Evolutionary conservation across 1,284 basidiomycete species (phyloP).

Genomic region (Pseudozyma tsukubaensis): DNA sequence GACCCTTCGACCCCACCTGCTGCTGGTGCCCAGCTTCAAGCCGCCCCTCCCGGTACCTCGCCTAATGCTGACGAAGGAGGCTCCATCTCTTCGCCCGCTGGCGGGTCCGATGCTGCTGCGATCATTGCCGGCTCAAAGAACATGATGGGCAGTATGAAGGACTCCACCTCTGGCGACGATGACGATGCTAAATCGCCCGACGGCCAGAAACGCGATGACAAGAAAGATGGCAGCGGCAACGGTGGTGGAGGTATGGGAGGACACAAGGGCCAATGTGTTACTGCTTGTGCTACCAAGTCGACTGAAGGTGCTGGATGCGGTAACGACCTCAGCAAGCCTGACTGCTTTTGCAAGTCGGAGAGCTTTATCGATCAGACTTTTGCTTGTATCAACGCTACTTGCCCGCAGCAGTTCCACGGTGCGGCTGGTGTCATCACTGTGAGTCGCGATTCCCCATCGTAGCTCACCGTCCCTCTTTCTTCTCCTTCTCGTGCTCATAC

Average conservation of each 20-base stretch:
- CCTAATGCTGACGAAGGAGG: slow-evolving; percentile 12
- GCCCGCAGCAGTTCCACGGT: slow-evolving; percentile 43
- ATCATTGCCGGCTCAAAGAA: slow-evolving; percentile 16
- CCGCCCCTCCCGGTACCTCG: slow-evolving; percentile 3
- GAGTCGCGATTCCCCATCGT: not conserved
- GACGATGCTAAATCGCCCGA: slow-evolving; percentile 6
- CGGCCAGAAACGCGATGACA: not conserved
- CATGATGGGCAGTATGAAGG: slow-evolving; percentile 22
- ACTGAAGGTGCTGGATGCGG: slow-evolving; percentile 36
- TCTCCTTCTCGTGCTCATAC: not conserved
- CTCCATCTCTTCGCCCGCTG: slow-evolving; percentile 28
- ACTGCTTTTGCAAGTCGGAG: slow-evolving; percentile 41
- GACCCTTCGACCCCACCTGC: not conserved
- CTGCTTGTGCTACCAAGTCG: slow-evolving; percentile 29
- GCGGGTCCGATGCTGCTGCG: slow-evolving; percentile 18
- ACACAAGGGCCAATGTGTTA: slow-evolving; percentile 38
- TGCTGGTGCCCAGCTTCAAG: slow-evolving; percentile 7
- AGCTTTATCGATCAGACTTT: slow-evolving; percentile 38
- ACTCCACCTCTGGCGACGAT: slow-evolving; percentile 30
- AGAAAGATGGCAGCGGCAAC: not conserved
- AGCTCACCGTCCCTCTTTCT: too few relatives aligned
- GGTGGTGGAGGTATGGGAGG: not conserved
- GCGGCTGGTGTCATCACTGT: slow-evolving; percentile 44
- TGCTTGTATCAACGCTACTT: slow-evolving; percentile 47
- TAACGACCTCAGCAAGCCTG: slow-evolving; percentile 38